Conservation (phyloP, 2,329 filamentous ascomycete genomes). For the Scytalidium lignicola region DNA sequence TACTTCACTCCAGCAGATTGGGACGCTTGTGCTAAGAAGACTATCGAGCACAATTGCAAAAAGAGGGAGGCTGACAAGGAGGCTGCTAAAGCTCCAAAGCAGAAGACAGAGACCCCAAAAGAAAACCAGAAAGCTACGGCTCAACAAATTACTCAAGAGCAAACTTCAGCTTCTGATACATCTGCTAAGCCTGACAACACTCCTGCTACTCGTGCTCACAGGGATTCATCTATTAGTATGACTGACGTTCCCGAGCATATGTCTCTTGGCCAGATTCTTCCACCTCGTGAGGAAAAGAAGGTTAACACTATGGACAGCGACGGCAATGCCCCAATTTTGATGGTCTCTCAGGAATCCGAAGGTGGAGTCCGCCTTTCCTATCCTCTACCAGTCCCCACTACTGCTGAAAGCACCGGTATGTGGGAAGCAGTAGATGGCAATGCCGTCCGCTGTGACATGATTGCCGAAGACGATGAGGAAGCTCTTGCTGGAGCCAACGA, state of each 20-base stretch:
- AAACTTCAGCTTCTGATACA: background rate
- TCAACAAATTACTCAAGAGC: background rate
- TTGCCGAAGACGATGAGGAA: background rate
- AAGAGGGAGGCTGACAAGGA: background rate
- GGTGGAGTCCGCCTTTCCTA: background rate
- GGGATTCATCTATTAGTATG: constrained; percentile 1
- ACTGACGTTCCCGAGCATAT: constrained; percentile 2
- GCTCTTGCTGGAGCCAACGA: background rate
- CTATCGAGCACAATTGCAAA: background rate
- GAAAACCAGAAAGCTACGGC: background rate
- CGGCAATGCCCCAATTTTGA: background rate
- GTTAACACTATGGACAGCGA: background rate
- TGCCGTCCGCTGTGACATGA: background rate
- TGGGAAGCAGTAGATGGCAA: background rate
- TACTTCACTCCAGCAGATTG: background rate
- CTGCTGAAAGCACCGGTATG: background rate
- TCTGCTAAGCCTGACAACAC: background rate
- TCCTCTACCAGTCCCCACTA: background rate
- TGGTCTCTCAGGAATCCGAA: background rate
- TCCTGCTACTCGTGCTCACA: background rate
- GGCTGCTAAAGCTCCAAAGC: background rate
- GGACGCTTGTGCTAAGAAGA: background rate
- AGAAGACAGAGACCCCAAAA: background rate
- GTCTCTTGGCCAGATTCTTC: background rate
- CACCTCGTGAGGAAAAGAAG: background rate